Evolutionary conservation across 164 flowering plant genomes (phyloP).

Genomic region (Vitis rotundifolia): DNA sequence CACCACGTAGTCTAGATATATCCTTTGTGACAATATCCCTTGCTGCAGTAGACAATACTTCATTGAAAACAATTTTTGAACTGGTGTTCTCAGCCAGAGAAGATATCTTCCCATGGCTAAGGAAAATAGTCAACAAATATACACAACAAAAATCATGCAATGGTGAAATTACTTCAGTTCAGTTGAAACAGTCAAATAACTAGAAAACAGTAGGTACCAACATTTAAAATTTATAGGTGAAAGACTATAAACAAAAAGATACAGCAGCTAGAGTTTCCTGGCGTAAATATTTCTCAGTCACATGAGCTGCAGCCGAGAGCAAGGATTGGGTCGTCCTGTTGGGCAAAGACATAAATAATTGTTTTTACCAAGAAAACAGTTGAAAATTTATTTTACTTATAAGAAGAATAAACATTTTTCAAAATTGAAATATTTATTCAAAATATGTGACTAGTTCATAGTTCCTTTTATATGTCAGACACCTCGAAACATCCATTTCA

Average conservation of each 20-base stretch:
- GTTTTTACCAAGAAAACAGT: neutral
- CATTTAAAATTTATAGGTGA: neutral
- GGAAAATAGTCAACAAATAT: conserved; percentile 16
- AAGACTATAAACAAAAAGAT: conserved; percentile 47
- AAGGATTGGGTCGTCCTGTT: conserved; percentile 88
- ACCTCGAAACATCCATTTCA: conserved; percentile 85
- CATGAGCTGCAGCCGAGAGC: conserved; percentile 69
- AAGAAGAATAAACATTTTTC: neutral
- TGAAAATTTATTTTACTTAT: neutral
- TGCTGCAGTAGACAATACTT: conserved; percentile 81
- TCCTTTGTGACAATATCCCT: conserved; percentile 90
- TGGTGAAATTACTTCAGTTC: neutral
- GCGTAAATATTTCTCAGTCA: conserved; percentile 85
- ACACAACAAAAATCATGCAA: conserved; percentile 1
- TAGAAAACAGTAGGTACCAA: neutral
- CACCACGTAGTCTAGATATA: conserved; percentile 89
- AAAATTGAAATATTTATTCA: neutral
- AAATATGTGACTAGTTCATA: neutral
- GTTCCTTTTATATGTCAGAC: neutral
- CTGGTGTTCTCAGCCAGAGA: conserved; percentile 83
- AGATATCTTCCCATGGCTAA: conserved; percentile 62
- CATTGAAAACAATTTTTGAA: conserved; percentile 73
- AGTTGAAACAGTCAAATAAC: neutral
- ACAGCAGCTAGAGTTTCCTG: conserved; percentile 88
- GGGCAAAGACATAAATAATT: conserved; percentile 2